Base-by-base conservation (phyloP, 441 rosid genomes). In the Erodium moschatum region DNA sequence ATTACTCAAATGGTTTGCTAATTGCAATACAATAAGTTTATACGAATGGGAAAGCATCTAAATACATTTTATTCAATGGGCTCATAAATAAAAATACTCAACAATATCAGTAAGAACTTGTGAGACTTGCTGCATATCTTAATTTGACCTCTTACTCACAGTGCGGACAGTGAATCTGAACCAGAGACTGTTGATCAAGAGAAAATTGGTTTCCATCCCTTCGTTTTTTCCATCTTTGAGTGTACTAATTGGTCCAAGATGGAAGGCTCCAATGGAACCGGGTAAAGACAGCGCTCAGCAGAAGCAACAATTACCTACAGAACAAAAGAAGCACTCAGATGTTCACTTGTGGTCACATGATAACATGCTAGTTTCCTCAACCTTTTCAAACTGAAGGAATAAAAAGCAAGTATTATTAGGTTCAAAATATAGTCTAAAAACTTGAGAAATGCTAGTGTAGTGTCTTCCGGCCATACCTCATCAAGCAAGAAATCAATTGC, bases 191-290 rank as follows among this genome's bases (percentile, higher is more conserved):
- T 16, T 8, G 63, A 58, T 58, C 63, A 58, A 27, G 29, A 20
- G 4, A 80, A 71, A 18, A 50, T 18, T 67, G 77, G 74, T 78
- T 61, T 81, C 65, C 66, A 81, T 44, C 11, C 50, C 50, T 2
- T 44, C n/a, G 50, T 44, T 82, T 86, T 89, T 48, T 85, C 85
- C 72, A 89, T 76, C 83, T 91, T 94, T 31, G 89, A 89, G 78
- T 88, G 97, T 79, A 94, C 86, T 68, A 94, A 93, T 81, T 86
- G 89, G 81, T 91, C 97, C 93, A 94, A 72, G 42, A 94, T 91
- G 27, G 97, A 91, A 67, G 92, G 96, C 80, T 93, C 98, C 78
- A 93, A 58, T 64, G 96, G 97, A 71, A 78, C 82, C 15, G 96
- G 96, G 74, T 94, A 96, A 65, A 89, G 92, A 69, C 96, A 94